Base-by-base conservation (phyloP, 2,329 filamentous ascomycete genomes). In the Ilyonectria mors-panacis region DNA sequence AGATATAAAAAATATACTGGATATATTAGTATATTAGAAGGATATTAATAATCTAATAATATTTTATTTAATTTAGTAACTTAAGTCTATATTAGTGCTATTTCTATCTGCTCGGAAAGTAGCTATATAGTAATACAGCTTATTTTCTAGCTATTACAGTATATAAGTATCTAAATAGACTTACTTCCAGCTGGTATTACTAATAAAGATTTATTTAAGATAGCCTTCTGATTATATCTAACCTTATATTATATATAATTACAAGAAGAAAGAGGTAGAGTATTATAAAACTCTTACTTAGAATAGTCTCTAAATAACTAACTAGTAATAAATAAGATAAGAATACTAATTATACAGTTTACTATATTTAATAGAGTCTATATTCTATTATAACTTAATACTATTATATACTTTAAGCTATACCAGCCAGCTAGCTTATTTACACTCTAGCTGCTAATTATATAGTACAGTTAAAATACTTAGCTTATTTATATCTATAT, bases 51-150 rank as follows among this genome's bases (percentile, higher is more conserved):
- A 56, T 44, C 53, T 44, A 19, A 56, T 6, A 12, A 56, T 56
- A 56, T 56, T 47, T 56, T 56, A 56, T 19, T 44, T 5, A 44
- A 42, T 13, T 56, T 56, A 4, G 21, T 13, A 56, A 56, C 26
- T 45, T 6, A 13, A 56, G 17, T 56, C 15, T 55, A 3, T 45
- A n/a, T n/a, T n/a, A n/a, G n/a, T n/a, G n/a, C n/a, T n/a, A n/a
- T n/a, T n/a, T n/a, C n/a, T n/a, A n/a, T n/a, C n/a, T 56, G 15
- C 54, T 56, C 17, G 17, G 54, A 56, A 56, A 56, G 37, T 56
- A 6, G 54, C 54, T 7, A 37, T 9, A 15, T 15, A 6, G 37
- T 13, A 9, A 56, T 56, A 30, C 23, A 6, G 54, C 23, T 9
- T 56, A 7, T 56, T 44, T 56, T 56, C 54, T 56, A 6, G 37